Evolutionary conservation across 306 rosid genomes (phyloP).

Genomic region (Rosa multiflora): DNA sequence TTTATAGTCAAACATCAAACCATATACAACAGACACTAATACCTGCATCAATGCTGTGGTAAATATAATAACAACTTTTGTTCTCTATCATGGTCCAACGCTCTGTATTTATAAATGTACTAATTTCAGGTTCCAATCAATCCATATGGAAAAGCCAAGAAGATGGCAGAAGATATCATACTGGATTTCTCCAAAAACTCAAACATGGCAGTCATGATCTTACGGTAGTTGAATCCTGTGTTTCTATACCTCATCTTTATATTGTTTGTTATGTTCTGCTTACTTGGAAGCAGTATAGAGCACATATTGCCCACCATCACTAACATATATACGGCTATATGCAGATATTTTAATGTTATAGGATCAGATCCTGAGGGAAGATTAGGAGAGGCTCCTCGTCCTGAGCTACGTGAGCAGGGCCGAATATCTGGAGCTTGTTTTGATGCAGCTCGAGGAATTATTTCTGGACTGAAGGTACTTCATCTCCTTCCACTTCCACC

Average conservation of each 20-base stretch:
- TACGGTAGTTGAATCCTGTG: constrained; percentile 51
- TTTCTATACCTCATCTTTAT: background rate
- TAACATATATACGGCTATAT: constrained; percentile 4
- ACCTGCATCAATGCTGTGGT: background rate
- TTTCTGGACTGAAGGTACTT: constrained; percentile 68
- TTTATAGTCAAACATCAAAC: background rate
- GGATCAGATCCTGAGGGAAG: constrained; percentile 93
- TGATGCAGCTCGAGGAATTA: constrained; percentile 80
- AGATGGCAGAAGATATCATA: constrained; percentile 98
- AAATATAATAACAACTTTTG: background rate
- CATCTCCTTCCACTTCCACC: background rate
- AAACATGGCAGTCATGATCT: constrained; percentile 91
- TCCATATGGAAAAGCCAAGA: constrained; percentile 98
- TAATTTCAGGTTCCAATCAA: constrained; percentile 79
- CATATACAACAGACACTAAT: background rate
- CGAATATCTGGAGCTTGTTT: constrained; percentile 93
- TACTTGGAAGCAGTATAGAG: background rate
- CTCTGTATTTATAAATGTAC: background rate
- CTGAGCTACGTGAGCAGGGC: constrained; percentile 88
- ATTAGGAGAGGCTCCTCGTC: constrained; percentile 92
- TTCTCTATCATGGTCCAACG: background rate
- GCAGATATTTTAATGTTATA: constrained; percentile 89
- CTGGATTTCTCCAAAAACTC: constrained; percentile 88
- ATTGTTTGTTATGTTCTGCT: background rate
- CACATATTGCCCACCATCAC: background rate